Evolutionary conservation across 2,329 filamentous ascomycete genomes (phyloP), one percentile per base, ranked within the genome.

Genomic region (Ceratocystis destructans): DNA sequence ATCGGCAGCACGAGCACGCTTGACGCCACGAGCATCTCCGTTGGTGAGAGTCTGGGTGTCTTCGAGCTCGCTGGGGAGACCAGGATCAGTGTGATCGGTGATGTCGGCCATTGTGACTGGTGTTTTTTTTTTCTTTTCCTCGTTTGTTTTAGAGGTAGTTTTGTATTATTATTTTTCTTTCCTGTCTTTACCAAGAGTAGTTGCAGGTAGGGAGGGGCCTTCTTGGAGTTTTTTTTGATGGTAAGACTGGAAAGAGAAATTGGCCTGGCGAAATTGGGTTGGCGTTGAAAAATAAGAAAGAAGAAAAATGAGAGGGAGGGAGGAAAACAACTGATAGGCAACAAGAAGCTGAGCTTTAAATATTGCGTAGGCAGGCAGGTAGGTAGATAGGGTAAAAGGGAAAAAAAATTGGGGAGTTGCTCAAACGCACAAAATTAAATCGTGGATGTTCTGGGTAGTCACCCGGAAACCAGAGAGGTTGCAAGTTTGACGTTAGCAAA

Each of bases 1-100:
- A 75, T 97, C 93, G 73, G 87, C 86, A 64, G 86, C 83, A 72
- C 88, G 87, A 70, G 89, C 86, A 75, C 94, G 90, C 83, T 97
- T 97, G 78, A 91, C 84, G 76, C 90, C 91, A 75, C 92, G 90
- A 77, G 79, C 83, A 74, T 92, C 88, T 71, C 78, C 76, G 73
- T 81, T 80, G 71, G 79, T 80, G 72, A 84, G 81, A 71, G 83
- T 79, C 74, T 89, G 85, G 71, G 83, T 76, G 71, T 91, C 88
- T 73, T 90, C 88, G 74, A 88, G 83, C 72, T 88, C 87, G 72
- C 83, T 85, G 15, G 55, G 25, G 71, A 88, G 88, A 72, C 85
- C 85, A 75, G 89, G 86, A 73, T 88, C 86, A 80, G 89, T 85
- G 75, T 88, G 86, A 74, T 88, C 86, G 71, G 87, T 84, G 78